Conservation (phyloP, 371 early-diverging fungal species). For the Mortierella sp. region DNA sequence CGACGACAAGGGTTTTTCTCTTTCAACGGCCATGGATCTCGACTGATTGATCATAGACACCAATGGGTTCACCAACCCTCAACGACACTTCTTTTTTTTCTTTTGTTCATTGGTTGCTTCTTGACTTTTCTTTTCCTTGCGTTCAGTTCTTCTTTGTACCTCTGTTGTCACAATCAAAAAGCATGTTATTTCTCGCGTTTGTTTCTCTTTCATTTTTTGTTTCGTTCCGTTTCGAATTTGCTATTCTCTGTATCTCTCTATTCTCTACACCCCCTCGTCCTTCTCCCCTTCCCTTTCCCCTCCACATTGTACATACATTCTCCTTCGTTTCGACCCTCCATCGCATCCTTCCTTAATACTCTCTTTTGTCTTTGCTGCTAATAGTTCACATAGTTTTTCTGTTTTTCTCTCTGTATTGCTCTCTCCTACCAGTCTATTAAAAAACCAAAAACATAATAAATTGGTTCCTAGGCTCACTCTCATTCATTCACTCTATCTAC, state of each 20-base stretch:
- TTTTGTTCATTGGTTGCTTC: neutral
- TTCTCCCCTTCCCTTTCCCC: neutral
- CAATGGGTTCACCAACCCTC: neutral
- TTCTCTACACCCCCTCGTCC: neutral
- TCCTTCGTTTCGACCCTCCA: neutral
- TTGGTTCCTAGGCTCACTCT: slow-evolving; percentile 6
- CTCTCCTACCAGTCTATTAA: slow-evolving; percentile 7
- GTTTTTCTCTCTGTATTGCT: neutral
- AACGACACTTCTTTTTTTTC: neutral
- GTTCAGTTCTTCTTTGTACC: neutral
- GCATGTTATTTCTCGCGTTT: slow-evolving; percentile 3
- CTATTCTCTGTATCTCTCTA: slow-evolving; percentile 4
- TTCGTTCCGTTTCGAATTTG: neutral
- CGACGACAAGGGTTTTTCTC: neutral
- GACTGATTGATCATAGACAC: slow-evolving; percentile 14
- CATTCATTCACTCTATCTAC: neutral
- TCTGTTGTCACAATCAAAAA: neutral
- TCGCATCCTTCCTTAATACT: slow-evolving; percentile 9
- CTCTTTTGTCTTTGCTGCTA: neutral
- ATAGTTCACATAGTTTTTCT: neutral
- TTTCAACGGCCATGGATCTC: slow-evolving; percentile 33
- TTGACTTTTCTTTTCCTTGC: neutral
- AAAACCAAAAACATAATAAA: neutral
- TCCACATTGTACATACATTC: neutral
- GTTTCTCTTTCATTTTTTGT: neutral